Conservation (phyloP, 1,139 yeast species). For the Hyphopichia burtonii region DNA sequence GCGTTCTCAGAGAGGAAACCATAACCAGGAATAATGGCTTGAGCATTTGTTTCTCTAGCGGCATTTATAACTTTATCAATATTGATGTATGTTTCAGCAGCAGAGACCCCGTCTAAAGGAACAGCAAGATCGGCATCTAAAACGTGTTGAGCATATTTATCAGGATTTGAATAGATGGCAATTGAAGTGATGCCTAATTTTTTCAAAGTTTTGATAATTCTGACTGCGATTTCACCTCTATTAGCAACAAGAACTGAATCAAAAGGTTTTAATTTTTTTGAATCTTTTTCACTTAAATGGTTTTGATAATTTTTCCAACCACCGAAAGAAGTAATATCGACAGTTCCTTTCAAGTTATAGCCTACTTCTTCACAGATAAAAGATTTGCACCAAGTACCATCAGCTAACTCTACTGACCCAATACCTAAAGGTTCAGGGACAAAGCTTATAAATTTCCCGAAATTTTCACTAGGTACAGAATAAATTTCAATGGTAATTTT, state of each 20-base stretch:
- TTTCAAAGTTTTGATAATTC: conserved; percentile 85
- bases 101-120: conserved; percentile 75
- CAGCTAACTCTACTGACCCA: conserved; percentile 79
- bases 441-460: conserved; percentile 80
- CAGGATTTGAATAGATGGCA: conserved; percentile 90
- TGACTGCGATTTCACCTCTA: conserved; percentile 96
- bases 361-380: conserved; percentile 93
- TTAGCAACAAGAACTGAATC: conserved; percentile 88
- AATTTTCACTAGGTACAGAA: conserved; percentile 70
- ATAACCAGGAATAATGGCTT: conserved; percentile 95
- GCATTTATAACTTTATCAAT: conserved; percentile 83
- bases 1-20: conserved; percentile 97
- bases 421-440: conserved; percentile 95
- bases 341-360: conserved; percentile 65
- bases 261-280: conserved; percentile 52
- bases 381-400: conserved; percentile 85
- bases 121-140: conserved; percentile 76
- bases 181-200: conserved; percentile 74
- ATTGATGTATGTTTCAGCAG: conserved; percentile 86
- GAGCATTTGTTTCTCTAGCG: conserved; percentile 78
- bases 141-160: conserved; percentile 85
- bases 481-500: conserved; percentile 76
- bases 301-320: conserved; percentile 81
- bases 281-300: conserved; percentile 21
- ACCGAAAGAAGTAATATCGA: conserved; percentile 78